These are phyloP conservation scores for Cytospora paraplurivora DNA, from an alignment of 2,329 filamentous ascomycete genomes.

Conservation along the genomic window DNA sequence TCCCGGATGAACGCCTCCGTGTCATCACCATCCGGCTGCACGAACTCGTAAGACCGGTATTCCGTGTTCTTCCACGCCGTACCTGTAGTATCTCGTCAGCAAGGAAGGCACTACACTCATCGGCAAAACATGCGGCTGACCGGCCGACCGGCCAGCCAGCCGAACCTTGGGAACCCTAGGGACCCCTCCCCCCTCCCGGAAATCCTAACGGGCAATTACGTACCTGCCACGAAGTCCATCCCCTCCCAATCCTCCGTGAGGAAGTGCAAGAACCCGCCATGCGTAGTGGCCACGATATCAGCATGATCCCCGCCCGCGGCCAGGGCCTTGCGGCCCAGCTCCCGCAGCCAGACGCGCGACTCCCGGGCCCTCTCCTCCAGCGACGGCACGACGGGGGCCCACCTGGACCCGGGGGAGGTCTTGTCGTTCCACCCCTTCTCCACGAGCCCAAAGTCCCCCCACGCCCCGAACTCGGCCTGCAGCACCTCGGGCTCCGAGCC, in stretches of 20 bases:
- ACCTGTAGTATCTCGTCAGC: conserved; percentile 43
- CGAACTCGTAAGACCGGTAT: conserved; percentile 68
- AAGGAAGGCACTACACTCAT: neutral
- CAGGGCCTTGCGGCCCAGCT: conserved; percentile 42
- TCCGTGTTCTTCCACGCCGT: conserved; percentile 78
- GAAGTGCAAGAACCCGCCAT: conserved; percentile 84
- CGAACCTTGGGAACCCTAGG: too few species aligned
- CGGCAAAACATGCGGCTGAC: too few species aligned
- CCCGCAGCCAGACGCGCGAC: conserved; percentile 60
- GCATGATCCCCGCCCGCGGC: conserved; percentile 38
- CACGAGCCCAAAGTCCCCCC: conserved; percentile 66
- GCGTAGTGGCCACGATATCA: conserved; percentile 76
- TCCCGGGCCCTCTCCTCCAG: conserved; percentile 63
- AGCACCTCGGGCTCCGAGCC: conserved; percentile 63
- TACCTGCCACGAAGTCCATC: conserved; percentile 47
- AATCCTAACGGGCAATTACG: neutral
- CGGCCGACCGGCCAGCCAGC: too few species aligned
- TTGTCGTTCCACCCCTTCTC: conserved; percentile 74
- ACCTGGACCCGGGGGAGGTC: conserved; percentile 42
- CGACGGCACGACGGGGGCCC: conserved; percentile 51
- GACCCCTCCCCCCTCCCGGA: neutral
- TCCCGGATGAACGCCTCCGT: conserved; percentile 50
- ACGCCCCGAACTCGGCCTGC: conserved; percentile 59
- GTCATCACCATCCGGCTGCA: conserved; percentile 48
- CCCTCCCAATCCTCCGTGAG: conserved; percentile 80